These are phyloP conservation scores for Salix udensis DNA, from an alignment of 345 rosid species.

Conservation along the genomic window DNA sequence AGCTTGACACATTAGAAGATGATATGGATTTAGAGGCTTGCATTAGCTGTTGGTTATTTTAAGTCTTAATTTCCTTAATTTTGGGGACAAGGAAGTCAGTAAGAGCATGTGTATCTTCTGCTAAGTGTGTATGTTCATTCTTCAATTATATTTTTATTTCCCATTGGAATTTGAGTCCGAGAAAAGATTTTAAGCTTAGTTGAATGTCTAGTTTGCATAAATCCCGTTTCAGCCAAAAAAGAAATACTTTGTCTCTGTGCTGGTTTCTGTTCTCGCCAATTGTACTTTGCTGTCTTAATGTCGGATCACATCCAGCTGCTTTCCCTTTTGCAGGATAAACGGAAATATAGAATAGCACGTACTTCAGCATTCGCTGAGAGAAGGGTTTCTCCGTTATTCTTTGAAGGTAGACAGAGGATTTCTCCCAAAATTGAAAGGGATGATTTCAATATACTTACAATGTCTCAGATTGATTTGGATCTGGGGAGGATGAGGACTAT, in stretches of 20 bases:
- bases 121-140: neutral
- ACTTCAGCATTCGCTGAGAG: constrained; percentile 44
- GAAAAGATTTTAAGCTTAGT: neutral
- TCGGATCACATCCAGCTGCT: neutral
- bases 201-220: neutral
- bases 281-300: neutral
- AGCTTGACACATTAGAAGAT: neutral
- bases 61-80: neutral
- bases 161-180: neutral
- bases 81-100: neutral
- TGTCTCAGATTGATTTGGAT: constrained; percentile 75
- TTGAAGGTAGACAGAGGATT: constrained; percentile 45
- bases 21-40: neutral
- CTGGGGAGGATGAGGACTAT: constrained; percentile 72
- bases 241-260: neutral
- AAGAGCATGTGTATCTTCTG: neutral
- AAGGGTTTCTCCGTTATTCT: constrained; percentile 34
- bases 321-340: constrained; percentile 62
- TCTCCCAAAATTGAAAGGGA: constrained; percentile 53
- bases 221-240: neutral
- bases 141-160: neutral
- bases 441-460: constrained; percentile 48
- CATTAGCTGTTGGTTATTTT: neutral
- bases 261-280: neutral
- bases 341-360: constrained; percentile 77